phyloP scores from a whole-genome alignment of 1,284 basidiomycete species.

The Exsudoporus floridanus region DNA sequence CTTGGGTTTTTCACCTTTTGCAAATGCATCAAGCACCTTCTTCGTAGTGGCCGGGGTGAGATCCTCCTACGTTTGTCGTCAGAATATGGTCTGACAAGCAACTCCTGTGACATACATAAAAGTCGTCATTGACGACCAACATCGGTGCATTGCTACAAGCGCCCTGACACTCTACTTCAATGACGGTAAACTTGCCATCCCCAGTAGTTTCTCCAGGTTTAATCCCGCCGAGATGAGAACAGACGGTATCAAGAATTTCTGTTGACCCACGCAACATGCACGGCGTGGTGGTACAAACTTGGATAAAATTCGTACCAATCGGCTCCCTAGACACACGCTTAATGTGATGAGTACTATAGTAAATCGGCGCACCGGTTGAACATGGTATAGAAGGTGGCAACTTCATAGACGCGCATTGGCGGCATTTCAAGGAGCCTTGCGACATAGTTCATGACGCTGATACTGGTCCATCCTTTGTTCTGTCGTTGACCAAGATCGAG shows the following conservation, averaged over 20 bases:
- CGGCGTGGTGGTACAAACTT: constrained; percentile 98
- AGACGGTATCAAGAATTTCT: constrained; percentile 85
- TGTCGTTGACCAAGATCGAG: constrained; percentile 96
- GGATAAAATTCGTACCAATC: constrained; percentile 92
- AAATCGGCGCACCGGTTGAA: constrained; percentile 75
- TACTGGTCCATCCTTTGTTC: constrained; percentile 98
- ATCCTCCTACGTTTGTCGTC: constrained; percentile 71
- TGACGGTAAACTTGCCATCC: constrained; percentile 95
- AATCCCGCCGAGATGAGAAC: constrained; percentile 80
- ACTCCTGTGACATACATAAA: constrained; percentile 65
- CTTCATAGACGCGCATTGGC: constrained; percentile 99
- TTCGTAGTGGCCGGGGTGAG: constrained; percentile 90
- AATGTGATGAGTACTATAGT: background rate
- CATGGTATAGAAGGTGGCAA: constrained; percentile 99
- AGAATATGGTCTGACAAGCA: background rate
- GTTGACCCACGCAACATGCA: constrained; percentile 96
- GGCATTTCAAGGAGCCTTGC: constrained; percentile 92
- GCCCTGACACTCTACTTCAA: constrained; percentile 98
- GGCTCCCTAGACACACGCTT: constrained; percentile 66
- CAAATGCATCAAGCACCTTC: constrained; percentile 84
- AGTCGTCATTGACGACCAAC: constrained; percentile 96
- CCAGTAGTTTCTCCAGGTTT: constrained; percentile 89
- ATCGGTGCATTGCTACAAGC: constrained; percentile 99
- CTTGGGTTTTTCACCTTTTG: constrained; percentile 84
- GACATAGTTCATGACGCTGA: constrained; percentile 98